A percentile compares a stretch with the other conserved stretches of the same genome.
Conservation (phyloP, 257 asterid species). For the Solanum peruvianum region DNA sequence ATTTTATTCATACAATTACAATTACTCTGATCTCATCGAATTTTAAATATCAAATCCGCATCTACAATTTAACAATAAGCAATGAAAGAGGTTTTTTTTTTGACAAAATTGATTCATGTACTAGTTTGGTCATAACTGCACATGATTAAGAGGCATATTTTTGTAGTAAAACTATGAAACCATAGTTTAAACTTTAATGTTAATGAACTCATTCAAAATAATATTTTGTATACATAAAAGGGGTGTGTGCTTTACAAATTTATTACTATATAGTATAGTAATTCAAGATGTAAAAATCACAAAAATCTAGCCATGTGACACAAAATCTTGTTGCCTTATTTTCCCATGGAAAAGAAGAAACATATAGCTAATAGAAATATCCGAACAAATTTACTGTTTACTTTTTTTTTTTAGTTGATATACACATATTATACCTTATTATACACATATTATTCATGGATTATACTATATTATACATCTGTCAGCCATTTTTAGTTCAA, state of each 20-base stretch:
- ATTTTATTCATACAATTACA: neutral
- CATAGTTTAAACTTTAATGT: no score
- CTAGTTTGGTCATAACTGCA: neutral
- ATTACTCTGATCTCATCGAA: neutral
- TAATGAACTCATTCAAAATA: neutral
- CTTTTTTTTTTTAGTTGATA: no score
- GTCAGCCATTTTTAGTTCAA: neutral
- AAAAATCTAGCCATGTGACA: neutral
- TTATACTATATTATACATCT: neutral
- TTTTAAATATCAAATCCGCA: neutral
- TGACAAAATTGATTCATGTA: neutral
- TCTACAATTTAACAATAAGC: neutral
- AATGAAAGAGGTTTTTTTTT: neutral
- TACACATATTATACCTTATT: neutral
- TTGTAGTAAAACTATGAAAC: neutral
- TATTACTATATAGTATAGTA: neutral
- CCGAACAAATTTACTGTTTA: no score
- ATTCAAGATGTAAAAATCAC: neutral
- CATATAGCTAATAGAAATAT: neutral
- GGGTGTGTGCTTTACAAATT: neutral
- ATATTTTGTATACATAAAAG: neutral
- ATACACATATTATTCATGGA: neutral
- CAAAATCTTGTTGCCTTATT: neutral
- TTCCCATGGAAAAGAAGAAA: neutral
- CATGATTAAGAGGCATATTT: neutral